Evolutionary conservation across 345 rosid genomes (phyloP), one percentile per base, ranked within the genome.

Genomic region (Cardamine resedifolia): DNA sequence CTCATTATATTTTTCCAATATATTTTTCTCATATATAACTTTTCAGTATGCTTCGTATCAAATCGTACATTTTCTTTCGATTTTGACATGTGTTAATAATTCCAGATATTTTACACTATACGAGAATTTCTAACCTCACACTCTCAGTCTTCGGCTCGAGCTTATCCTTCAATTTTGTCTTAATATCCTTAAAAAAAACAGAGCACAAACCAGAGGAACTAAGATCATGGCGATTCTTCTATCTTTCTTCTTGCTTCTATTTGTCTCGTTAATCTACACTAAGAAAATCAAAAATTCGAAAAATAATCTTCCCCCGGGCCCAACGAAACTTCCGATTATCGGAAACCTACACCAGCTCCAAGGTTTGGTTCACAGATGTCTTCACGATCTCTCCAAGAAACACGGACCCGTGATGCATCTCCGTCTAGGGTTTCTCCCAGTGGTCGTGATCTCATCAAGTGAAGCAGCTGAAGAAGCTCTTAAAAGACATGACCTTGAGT

Each of bases 381-480:
- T 80, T 26, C 56, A 62, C 45, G 20, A 63, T 45, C 76, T 80
- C 60, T 76, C 73, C 51, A 26, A 19, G 15, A 76, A 62, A 67
- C 72, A 80, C 3, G 80, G 83, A 44, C 62, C 73, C 0, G 73
- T 77, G 38, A 63, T 80, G 73, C 62, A 49, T 33, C 61, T 80
- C n/a, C 65, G 30, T 43, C 58, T 72, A 15, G 83, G 80, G 0
- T 45, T 36, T 43, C 0, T 63, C 0, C 70, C 65, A 2, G 7
- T 69, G 6, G 75, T 72, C 3, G 43, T 80, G 5, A 18, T 77
- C 16, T 68, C 80, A 16, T 80, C 78, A 0, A 64, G 70, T 28
- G 78, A 76, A 62, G 75, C 72, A 24, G 80, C 83, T 20, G 73
- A 56, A 77, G 68, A 73, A 33, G 73, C 43, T 50, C 58, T 80